Evolutionary conservation across 306 rosid genomes (phyloP), one percentile per base, ranked within the genome.

Genomic region (Vigna mungo): DNA sequence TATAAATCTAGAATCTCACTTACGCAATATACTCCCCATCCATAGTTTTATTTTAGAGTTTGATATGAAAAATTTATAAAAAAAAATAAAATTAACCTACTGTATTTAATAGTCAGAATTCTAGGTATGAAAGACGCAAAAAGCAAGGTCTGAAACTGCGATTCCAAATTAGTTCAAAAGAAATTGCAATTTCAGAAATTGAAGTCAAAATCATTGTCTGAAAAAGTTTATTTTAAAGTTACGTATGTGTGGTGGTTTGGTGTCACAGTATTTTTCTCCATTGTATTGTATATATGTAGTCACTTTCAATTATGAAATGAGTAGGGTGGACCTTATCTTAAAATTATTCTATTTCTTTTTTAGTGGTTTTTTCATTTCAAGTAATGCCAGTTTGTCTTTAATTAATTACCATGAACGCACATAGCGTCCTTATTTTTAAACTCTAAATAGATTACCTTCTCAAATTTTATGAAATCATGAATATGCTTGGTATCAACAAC

Each of bases 201-300:
- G 20, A 61, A 61, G 44, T 61, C 44, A 61, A 61, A 61, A 61
- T 2, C 25, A 17, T 7, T 2, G 37, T 61, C 12, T 30, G 67
- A 63, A 63, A n/a, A 62, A 7, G 46, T 62, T 34, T 62, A 32
- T 34, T 14, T 62, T 34, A 16, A 16, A 6, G 68, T 6, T 37
- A 63, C 39, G 43, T 32, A 61, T 61, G 44, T 32, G 44, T 32
- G 32, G 44, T 61, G 67, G 67, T 61, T 7, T 56, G 41, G 67
- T 61, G 21, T 15, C 46, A 32, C 21, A 14, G 44, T 14, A 30
- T 60, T 60, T 27, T 27, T 30, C 10, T 60, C 43, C 39, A 60
- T 7, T 59, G 39, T 58, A 23, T 23, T 23, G 27, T 23, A 23
- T 23, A 23, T 23, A 58, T 58, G 39, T 58, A 58, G 64, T 58